These are phyloP conservation scores for Melaleuca alternifolia DNA, from an alignment of 345 rosid species.

Conservation along the genomic window DNA sequence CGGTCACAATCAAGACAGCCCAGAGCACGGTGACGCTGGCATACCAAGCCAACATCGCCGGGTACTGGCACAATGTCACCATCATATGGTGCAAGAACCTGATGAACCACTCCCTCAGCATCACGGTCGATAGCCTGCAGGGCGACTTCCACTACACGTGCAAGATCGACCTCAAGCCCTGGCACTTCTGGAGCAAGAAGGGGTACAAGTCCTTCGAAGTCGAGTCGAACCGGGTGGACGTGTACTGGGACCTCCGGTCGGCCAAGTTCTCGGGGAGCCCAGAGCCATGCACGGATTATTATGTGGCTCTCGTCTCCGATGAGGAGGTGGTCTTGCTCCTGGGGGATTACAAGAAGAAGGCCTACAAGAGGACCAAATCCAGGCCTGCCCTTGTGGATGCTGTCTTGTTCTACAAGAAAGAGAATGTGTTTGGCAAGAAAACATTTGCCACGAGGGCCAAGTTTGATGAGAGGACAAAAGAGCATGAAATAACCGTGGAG, in stretches of 20 bases:
- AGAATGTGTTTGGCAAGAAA: conserved; percentile 74
- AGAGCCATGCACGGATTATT: conserved; percentile 65
- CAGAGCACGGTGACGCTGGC: conserved; percentile 73
- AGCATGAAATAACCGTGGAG: conserved; percentile 77
- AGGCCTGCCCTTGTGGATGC: conserved; percentile 70
- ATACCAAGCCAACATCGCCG: conserved; percentile 60
- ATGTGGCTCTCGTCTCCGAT: conserved; percentile 69
- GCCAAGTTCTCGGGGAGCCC: conserved; percentile 73
- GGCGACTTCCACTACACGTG: conserved; percentile 42
- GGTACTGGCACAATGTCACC: conserved; percentile 53
- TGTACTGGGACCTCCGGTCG: conserved; percentile 79
- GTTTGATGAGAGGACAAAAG: conserved; percentile 56
- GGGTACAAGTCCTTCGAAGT: conserved; percentile 61
- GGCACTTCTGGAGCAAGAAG: conserved; percentile 87
- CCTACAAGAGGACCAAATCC: conserved; percentile 73
- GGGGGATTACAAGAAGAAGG: conserved; percentile 81
- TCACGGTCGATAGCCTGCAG: conserved; percentile 48
- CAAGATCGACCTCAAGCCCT: conserved; percentile 78
- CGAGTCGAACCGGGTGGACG: conserved; percentile 54
- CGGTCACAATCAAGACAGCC: conserved; percentile 32
- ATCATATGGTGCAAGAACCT: conserved; percentile 65
- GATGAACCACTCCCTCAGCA: conserved; percentile 60
- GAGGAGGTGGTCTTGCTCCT: conserved; percentile 76
- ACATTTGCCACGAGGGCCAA: conserved; percentile 62
- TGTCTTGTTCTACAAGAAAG: conserved; percentile 53